These are phyloP conservation scores for Picea engelmannii DNA, from an alignment of 83 land plant genomes.

Conservation along the genomic window DNA sequence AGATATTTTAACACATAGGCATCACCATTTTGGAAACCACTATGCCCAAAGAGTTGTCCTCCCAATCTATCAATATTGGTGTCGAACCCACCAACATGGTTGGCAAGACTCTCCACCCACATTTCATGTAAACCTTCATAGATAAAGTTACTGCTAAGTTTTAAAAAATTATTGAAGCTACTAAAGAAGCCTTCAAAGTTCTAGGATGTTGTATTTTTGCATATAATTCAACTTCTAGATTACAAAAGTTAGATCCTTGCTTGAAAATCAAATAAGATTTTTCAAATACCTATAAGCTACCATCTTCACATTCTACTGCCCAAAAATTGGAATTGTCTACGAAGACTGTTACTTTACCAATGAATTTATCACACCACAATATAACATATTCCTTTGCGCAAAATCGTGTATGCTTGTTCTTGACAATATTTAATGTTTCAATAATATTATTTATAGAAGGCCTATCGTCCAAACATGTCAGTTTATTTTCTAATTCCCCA, in stretches of 20 bases:
- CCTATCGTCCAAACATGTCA: too few relatives aligned
- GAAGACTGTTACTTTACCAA: constrained; percentile 85
- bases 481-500: too few relatives aligned
- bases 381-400: constrained; percentile 69
- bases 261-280: not conserved
- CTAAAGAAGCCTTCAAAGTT: not conserved
- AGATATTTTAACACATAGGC: too few relatives aligned
- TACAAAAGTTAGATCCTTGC: not conserved
- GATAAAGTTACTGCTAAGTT: too few relatives aligned
- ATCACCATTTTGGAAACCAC: too few relatives aligned
- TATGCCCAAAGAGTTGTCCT: constrained; percentile 34
- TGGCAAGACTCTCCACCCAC: constrained; percentile 93
- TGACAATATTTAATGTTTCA: constrained; percentile 42
- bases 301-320: constrained; percentile 86
- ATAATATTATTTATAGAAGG: constrained; percentile 34
- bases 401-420: constrained; percentile 63
- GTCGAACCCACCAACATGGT: constrained; percentile 94
- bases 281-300: constrained; percentile 73
- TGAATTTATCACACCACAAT: constrained; percentile 84
- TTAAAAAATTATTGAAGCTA: not conserved
- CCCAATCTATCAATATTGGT: constrained; percentile 88
- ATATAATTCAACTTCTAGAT: not conserved
- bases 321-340: constrained; percentile 79
- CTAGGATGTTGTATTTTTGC: not conserved
- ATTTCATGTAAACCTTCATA: constrained; percentile 84